phyloP scores from a whole-genome alignment of 495 filamentous ascomycete species.

The Annulohypoxylon moriforme region DNA sequence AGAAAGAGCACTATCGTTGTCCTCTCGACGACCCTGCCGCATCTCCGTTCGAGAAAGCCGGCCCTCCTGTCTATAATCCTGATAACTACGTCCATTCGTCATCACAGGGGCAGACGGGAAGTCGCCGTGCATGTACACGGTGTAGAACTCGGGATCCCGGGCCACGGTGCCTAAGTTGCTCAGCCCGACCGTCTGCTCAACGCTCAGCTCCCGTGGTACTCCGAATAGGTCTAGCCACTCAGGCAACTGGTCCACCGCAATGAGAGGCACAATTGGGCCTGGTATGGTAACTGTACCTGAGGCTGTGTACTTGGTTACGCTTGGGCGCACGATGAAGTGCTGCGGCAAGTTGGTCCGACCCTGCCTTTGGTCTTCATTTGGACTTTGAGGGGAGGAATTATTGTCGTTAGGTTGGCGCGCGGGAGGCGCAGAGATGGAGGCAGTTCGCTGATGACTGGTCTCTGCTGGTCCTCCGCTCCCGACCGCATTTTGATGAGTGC shows the following conservation, averaged over 20 bases:
- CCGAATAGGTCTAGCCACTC: constrained; percentile 52
- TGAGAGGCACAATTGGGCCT: constrained; percentile 56
- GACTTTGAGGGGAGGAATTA: not conserved
- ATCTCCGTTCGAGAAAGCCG: not conserved
- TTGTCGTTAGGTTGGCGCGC: not conserved
- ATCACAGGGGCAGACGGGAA: not conserved
- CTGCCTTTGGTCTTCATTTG: not conserved
- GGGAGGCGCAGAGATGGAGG: not conserved
- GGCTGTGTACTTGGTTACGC: constrained; percentile 20
- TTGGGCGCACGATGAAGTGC: constrained; percentile 55
- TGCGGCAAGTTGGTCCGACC: constrained; percentile 29
- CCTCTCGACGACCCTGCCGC: not conserved
- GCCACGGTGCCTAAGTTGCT: constrained; percentile 51
- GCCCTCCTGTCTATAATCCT: not conserved
- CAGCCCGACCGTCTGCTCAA: constrained; percentile 54
- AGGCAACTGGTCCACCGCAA: constrained; percentile 60
- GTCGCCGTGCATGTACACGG: constrained; percentile 41
- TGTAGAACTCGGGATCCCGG: constrained; percentile 47
- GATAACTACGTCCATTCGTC: not conserved
- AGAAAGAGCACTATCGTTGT: not conserved
- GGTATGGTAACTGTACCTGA: constrained; percentile 33
- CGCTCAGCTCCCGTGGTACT: constrained; percentile 52
- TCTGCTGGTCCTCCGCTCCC: not conserved
- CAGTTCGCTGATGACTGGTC: not conserved
- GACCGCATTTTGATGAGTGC: not conserved